A percentile compares a stretch with the other conserved stretches of the same genome.
phyloP scores from a whole-genome alignment of 768 basidiomycete genomes.

The Pleurotus pulmonarius region DNA sequence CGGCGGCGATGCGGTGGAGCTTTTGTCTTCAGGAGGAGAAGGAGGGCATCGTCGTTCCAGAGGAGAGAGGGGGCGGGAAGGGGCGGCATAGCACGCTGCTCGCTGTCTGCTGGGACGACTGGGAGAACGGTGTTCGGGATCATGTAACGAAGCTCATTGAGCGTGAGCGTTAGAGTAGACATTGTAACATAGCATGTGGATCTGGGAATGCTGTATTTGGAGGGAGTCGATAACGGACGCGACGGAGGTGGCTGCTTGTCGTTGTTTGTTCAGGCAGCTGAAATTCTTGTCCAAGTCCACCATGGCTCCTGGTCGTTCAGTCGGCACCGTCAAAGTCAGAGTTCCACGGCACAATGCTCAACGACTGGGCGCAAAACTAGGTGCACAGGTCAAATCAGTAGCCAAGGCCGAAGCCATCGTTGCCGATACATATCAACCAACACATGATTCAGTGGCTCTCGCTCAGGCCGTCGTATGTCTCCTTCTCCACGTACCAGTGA shows the following conservation, averaged over 20 bases:
- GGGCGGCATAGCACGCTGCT: conserved; percentile 35
- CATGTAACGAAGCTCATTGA: conserved; percentile 25
- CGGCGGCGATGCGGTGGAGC: conserved; percentile 33
- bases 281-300: background rate
- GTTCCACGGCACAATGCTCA: conserved; percentile 78
- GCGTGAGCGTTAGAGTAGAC: too few species aligned
- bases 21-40: conserved; percentile 34
- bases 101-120: conserved; percentile 45
- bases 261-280: too few species aligned
- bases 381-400: conserved; percentile 51
- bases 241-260: too few species aligned
- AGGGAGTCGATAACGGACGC: too few species aligned
- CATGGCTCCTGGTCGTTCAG: conserved; percentile 63
- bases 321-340: conserved; percentile 53
- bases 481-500: background rate
- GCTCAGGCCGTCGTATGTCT: conserved; percentile 63
- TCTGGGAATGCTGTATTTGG: too few species aligned
- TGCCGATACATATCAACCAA: conserved; percentile 63
- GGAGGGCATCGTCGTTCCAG: conserved; percentile 21
- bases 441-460: conserved; percentile 46
- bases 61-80: conserved; percentile 25
- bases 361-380: conserved; percentile 61
- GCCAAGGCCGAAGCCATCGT: conserved; percentile 45
- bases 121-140: conserved; percentile 36
- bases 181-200: too few species aligned